These are phyloP conservation scores for Fagopyrum esculentum DNA, from an alignment of 148 eudicot genomes.

Conservation along the genomic window DNA sequence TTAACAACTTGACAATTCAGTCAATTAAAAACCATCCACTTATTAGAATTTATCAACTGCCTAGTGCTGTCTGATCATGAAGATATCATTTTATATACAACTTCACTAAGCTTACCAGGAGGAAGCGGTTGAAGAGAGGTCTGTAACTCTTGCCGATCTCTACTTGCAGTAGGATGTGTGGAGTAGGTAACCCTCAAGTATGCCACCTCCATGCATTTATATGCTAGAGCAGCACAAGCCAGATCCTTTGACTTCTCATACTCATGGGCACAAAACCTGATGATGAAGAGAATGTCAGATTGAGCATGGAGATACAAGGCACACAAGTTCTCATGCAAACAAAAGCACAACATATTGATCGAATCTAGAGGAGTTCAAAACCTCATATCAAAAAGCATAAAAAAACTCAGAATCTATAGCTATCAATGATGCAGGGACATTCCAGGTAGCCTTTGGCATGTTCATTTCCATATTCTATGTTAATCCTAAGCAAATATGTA, in stretches of 20 bases:
- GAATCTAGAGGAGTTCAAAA: not conserved
- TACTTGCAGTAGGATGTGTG: constrained; percentile 50
- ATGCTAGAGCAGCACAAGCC: constrained; percentile 96
- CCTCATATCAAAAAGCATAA: not conserved
- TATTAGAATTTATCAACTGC: not conserved
- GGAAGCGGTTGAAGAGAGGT: constrained; percentile 65
- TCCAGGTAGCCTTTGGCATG: not conserved
- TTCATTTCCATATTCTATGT: not conserved
- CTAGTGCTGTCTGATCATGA: not conserved
- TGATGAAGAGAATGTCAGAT: not conserved
- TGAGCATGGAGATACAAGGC: not conserved
- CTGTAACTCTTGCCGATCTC: constrained; percentile 76
- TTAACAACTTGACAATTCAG: too few relatives aligned
- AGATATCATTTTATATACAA: not conserved
- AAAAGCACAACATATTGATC: not conserved
- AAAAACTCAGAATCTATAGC: not conserved
- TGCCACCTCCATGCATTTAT: constrained; percentile 89
- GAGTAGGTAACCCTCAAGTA: constrained; percentile 74
- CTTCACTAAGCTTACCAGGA: constrained; percentile 38
- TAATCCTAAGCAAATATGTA: not conserved
- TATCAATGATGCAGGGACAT: not conserved
- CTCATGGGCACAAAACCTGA: constrained; percentile 87
- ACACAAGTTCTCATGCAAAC: not conserved
- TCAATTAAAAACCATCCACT: not conserved
- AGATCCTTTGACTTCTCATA: constrained; percentile 78